These are phyloP conservation scores for Massarina eburnea DNA, from an alignment of 2,329 filamentous ascomycete genomes.

Conservation along the genomic window DNA sequence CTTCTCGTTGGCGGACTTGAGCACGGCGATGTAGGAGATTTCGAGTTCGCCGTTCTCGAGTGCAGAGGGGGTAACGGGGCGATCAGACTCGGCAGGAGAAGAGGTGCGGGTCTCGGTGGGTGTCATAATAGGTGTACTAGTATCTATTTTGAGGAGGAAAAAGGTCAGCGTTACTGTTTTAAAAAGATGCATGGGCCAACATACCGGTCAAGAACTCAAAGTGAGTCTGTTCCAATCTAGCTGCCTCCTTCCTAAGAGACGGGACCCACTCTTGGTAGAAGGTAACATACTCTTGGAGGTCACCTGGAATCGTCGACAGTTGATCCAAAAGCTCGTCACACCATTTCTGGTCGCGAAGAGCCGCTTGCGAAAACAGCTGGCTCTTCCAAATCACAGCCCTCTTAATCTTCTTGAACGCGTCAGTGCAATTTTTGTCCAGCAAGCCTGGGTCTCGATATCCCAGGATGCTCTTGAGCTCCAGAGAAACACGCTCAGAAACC, in stretches of 20 bases:
- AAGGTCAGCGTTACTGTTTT: no score
- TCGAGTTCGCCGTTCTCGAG: neutral
- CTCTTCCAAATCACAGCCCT: neutral
- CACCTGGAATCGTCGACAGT: neutral
- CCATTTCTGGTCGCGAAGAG: neutral
- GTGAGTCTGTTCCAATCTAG: no score
- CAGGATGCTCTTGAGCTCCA: no score
- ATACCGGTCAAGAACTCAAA: no score
- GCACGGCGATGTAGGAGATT: neutral
- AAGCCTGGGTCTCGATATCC: no score
- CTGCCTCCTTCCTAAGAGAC: no score
- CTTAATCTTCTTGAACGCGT: neutral
- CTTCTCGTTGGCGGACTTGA: neutral
- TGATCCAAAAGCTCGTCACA: neutral
- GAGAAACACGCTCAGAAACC: no score
- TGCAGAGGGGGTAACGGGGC: neutral
- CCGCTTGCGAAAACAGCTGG: neutral
- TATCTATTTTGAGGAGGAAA: neutral
- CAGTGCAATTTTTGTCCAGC: no score
- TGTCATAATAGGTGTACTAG: neutral
- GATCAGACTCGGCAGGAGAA: neutral
- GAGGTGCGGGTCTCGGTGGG: neutral
- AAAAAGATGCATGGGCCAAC: no score
- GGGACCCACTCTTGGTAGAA: neutral
- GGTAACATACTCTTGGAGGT: neutral